Conservation (phyloP, 306 rosid genomes). For the Vigna mungo region DNA sequence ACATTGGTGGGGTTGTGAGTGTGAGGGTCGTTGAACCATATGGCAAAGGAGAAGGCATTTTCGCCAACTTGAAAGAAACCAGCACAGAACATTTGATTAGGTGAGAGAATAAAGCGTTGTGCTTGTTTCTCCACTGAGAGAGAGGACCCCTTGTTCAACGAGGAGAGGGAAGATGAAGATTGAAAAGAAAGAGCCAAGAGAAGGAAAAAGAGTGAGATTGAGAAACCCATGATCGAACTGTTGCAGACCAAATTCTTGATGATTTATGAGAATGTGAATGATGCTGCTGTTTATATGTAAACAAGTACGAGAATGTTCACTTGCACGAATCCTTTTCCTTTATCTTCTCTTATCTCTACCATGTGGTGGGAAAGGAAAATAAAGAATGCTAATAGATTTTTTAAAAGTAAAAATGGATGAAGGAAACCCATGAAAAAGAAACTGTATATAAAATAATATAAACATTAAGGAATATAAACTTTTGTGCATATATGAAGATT, state of each 20-base stretch:
- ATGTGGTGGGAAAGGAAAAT: too few species aligned
- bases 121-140: too few species aligned
- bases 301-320: too few species aligned
- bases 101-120: too few species aligned
- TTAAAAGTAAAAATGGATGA: too few species aligned
- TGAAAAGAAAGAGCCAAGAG: background rate
- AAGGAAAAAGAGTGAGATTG: background rate
- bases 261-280: background rate
- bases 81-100: background rate
- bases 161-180: background rate
- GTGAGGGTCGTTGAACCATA: conserved; percentile 36
- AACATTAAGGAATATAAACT: too few species aligned
- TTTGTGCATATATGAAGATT: too few species aligned
- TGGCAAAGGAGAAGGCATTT: conserved; percentile 35
- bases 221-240: background rate
- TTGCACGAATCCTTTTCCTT: too few species aligned
- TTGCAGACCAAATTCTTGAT: background rate
- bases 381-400: too few species aligned
- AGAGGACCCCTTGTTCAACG: background rate
- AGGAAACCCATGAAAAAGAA: too few species aligned
- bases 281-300: background rate
- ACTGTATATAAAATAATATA: too few species aligned
- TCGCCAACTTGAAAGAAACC: conserved; percentile 24
- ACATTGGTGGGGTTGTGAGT: conserved; percentile 5
- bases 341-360: too few species aligned